Conservation (phyloP, 1,284 basidiomycete species). For the Apiotrichum sp. region DNA sequence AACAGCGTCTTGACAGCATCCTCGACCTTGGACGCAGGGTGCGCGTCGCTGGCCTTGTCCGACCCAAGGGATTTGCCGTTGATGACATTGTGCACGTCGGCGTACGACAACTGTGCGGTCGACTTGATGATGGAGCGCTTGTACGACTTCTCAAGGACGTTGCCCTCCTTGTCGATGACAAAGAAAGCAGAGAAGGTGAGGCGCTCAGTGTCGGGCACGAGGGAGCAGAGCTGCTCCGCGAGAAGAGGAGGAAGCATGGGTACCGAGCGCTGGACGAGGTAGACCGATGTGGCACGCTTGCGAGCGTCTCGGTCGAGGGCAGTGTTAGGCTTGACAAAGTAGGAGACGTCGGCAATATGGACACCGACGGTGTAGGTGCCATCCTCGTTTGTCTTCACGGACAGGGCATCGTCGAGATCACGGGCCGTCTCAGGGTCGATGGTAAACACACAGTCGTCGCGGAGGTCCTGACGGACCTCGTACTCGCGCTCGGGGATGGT, state of each 20-base stretch:
- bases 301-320: constrained; percentile 95
- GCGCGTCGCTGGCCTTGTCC: constrained; percentile 55
- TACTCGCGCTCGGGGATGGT: constrained; percentile 88
- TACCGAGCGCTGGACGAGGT: constrained; percentile 88
- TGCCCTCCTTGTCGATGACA: constrained; percentile 76
- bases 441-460: constrained; percentile 78
- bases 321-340: constrained; percentile 93
- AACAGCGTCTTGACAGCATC: constrained; percentile 67
- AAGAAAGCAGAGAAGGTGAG: constrained; percentile 84
- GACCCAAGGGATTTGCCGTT: constrained; percentile 61
- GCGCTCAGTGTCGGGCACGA: constrained; percentile 78
- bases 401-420: constrained; percentile 92
- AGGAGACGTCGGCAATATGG: constrained; percentile 92
- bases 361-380: constrained; percentile 87
- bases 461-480: constrained; percentile 79
- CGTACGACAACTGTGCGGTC: constrained; percentile 70
- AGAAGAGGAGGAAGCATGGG: constrained; percentile 92
- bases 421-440: constrained; percentile 86
- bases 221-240: constrained; percentile 86
- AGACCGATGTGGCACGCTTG: constrained; percentile 94
- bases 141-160: constrained; percentile 81
- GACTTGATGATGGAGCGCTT: constrained; percentile 87
- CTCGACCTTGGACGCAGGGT: constrained; percentile 57
- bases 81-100: constrained; percentile 72
- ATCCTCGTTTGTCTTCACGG: constrained; percentile 79